Evolutionary conservation across 2,329 filamentous ascomycete genomes (phyloP), one percentile per base, ranked within the genome.

Genomic region (Diaporthe nobilis): DNA sequence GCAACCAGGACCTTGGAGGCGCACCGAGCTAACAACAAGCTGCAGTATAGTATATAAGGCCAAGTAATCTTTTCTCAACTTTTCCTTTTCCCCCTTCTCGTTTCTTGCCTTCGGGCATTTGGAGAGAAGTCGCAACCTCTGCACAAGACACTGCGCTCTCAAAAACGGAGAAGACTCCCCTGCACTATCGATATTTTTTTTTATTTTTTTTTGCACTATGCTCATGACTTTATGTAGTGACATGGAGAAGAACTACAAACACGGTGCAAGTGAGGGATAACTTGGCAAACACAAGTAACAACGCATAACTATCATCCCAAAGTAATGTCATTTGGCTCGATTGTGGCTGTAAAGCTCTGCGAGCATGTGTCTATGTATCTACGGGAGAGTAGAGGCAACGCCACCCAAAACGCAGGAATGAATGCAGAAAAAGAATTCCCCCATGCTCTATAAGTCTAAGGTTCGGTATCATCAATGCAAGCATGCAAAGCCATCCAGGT

Each of bases 381-480:
- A 70, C 17, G 15, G 15, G 6, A 31, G 5, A 42, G n/a, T n/a
- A 22, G 7, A 55, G 31, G 65, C 34, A 42, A 70, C 37, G 47
- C 49, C 65, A 9, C 13, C 34, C 61, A 31, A 4, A 22, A n/a
- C 7, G 2, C 22, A 22, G 15, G 17, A 7, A 25, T n/a, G n/a
- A 22, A 31, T 13, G 12, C 2, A 13, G 25, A 55, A 15, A 13
- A 47, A 47, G 17, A 20, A 25, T n/a, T 2, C 65, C 49, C 49
- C 49, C 8, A 67, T 53, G 10, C n/a, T 65, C 58, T 67, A 55
- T 67, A 55, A n/a, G 49, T 73, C 71, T 73, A 73, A 67, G 63
- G 53, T 13, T 49, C 63, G 72, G 61, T 74, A 60, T 71, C 51
- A 71, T 58, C 10, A 60, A 71, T 71, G 68, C 65, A 55, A 55